Evolutionary conservation across 78 protist species (phyloP), one percentile per base, ranked within the genome.

Genomic region (Dictyostelium firmibasis): DNA sequence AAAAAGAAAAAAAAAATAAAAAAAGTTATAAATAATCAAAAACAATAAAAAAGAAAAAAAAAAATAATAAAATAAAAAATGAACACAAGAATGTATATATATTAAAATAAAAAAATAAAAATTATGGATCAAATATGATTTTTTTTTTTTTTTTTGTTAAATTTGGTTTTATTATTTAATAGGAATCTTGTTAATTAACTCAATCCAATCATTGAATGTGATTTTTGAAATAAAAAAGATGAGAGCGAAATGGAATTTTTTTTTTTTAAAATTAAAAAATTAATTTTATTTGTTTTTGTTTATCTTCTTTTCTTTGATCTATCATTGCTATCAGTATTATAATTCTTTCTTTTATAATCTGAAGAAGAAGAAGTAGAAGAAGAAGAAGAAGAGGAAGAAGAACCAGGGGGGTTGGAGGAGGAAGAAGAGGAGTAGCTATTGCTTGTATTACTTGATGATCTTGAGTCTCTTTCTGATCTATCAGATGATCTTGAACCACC

Each of bases 271-370:
- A 27, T 13, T 69, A 29, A 7, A 67, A 67, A 9, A 18, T 76
- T 76, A 29, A 38, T 23, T 76, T 27, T 31, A 13, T 33, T 76
- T 38, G 3, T 76, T 38, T 78, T 78, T 36, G 20, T 62, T 83
- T 77, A 92, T 70, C 91, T 84, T 50, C 96, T 83, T 72, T 91
- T 83, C 57, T 78, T 81, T 83, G 70, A 85, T 67, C 92, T 67
- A 64, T 85, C 88, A 33, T 84, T 82, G 50, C 72, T 83, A n/a
- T 72, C 47, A 29, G 36, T 29, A 29, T 29, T 33, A 27, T 27
- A 72, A 33, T 33, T 33, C 43, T 72, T 87, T 87, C 93, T 76
- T 87, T 87, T 87, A 78, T 85, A 85, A 31, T 85, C 91, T 25
- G 47, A 50, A 3, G 78, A 70, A 4, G 36, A 57, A 0, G 70